phyloP scores from a whole-genome alignment of 805 yeast species.

The Pichia phayaonensis region DNA sequence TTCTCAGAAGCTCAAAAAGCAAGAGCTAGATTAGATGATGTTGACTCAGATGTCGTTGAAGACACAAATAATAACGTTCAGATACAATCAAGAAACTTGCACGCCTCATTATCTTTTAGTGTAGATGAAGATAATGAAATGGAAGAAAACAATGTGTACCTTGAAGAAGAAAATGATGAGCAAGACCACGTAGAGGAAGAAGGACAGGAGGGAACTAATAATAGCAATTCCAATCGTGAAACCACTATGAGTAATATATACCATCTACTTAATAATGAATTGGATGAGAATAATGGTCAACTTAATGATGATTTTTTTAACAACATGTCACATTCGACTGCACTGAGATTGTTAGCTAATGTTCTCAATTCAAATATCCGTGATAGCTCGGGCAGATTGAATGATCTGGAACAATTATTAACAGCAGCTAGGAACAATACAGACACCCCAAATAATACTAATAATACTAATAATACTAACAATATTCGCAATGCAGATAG shows the following conservation, averaged over 20 bases:
- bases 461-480: no score
- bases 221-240: not conserved
- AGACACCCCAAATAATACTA: not conserved
- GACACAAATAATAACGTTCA: slow-evolving; percentile 11
- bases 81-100: not conserved
- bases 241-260: no score
- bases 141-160: slow-evolving; percentile 13
- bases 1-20: slow-evolving; percentile 21
- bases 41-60: slow-evolving; percentile 10
- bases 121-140: slow-evolving; percentile 11
- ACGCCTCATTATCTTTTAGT: not conserved
- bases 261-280: not conserved
- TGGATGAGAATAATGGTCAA: slow-evolving; percentile 4
- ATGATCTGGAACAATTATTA: not conserved
- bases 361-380: slow-evolving; percentile 2
- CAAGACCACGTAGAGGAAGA: slow-evolving; percentile 17
- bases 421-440: not conserved
- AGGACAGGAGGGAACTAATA: no score
- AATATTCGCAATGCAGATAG: no score
- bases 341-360: slow-evolving; percentile 11
- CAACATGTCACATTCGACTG: not conserved
- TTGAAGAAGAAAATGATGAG: slow-evolving; percentile 11
- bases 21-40: slow-evolving; percentile 6
- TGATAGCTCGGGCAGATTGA: not conserved
- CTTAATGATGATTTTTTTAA: no score